Evolutionary conservation across 2,329 filamentous ascomycete genomes (phyloP), one percentile per base, ranked within the genome.

Genomic region (Elsinoe arachidis): DNA sequence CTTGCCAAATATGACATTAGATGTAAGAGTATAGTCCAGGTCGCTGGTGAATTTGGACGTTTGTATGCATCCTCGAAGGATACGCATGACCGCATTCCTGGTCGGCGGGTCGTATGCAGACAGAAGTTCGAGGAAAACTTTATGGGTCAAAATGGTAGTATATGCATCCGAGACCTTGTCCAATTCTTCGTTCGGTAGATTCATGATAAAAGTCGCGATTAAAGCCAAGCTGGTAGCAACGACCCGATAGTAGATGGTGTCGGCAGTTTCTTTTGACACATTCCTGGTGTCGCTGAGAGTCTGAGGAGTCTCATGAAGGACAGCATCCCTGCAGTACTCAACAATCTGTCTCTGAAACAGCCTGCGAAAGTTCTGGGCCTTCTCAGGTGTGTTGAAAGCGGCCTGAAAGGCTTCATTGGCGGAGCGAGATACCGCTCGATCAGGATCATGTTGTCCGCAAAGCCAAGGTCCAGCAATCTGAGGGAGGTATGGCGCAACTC

Each of bases 211-310:
- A 57, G 78, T 77, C 14, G 76, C 76, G 17, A 85, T 72, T 14
- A 83, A 70, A 23, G 78, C 69, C 23, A 84, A 70, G 55, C 78
- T 81, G 6, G 81, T 81, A 1, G 80, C 78, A n/a, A 82, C 77
- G 3, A 96, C 90, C 47, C 93, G 81, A 60, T 84, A 82, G 72
- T 95, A 93, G 65, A 96, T 96, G 15, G 87, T 82, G 63, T 90
- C 82, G 3, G 90, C 85, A 68, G 99, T 93, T 63, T 97, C 92
- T 7, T 81, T 74, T 59, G 83, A 93, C 2, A 90, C 88, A 0
- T 84, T 89, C 21, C 92, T 81, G 72, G 95, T 88, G 68, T 99
- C 93, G 68, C 91, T 97, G 35, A 99, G 76, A 0, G 89, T 95
- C 35, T 86, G 80, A 2, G 85, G 72, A 0, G 87, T 92, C 71